Percentiles rank a stretch among this genome's conserved stretches.
phyloP scores from a whole-genome alignment of 306 rosid species.

The Pachyrhizus erosus region DNA sequence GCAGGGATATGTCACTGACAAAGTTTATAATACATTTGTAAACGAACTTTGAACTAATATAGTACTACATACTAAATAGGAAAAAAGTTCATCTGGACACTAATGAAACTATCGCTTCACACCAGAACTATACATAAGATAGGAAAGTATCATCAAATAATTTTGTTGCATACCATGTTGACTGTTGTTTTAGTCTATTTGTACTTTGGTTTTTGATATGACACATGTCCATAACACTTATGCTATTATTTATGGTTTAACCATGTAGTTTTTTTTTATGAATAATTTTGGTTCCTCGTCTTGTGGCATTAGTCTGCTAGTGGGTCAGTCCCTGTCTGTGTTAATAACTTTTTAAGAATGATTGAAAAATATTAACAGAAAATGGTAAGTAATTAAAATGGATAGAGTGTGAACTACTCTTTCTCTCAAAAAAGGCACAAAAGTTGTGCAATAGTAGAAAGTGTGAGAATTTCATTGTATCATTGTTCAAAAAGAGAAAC shows the following conservation, averaged over 20 bases:
- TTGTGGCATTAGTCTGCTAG: not conserved
- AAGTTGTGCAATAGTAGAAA: not conserved
- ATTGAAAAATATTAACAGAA: not conserved
- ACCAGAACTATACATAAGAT: not conserved
- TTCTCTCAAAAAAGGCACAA: not conserved
- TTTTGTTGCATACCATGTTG: not conserved
- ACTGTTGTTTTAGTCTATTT: not conserved
- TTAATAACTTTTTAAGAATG: not conserved
- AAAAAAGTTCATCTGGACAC: not conserved
- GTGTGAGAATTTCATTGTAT: constrained; percentile 8
- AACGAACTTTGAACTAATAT: not conserved
- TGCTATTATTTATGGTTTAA: not conserved
- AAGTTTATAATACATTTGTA: not conserved
- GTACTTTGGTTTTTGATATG: not conserved
- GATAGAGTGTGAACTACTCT: constrained; percentile 10
- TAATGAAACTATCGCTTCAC: not conserved
- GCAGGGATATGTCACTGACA: not conserved
- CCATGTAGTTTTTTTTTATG: constrained; percentile 8
- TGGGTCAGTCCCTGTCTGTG: not conserved
- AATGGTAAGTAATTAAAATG: not conserved
- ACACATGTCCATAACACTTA: not conserved
- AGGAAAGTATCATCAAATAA: not conserved
- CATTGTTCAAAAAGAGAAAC: not conserved
- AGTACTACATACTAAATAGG: not conserved
- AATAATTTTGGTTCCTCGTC: not conserved